Evolutionary conservation across 2,329 filamentous ascomycete species (phyloP), one percentile per base, ranked within the genome.

Genomic region (Sarocladium oryzae): DNA sequence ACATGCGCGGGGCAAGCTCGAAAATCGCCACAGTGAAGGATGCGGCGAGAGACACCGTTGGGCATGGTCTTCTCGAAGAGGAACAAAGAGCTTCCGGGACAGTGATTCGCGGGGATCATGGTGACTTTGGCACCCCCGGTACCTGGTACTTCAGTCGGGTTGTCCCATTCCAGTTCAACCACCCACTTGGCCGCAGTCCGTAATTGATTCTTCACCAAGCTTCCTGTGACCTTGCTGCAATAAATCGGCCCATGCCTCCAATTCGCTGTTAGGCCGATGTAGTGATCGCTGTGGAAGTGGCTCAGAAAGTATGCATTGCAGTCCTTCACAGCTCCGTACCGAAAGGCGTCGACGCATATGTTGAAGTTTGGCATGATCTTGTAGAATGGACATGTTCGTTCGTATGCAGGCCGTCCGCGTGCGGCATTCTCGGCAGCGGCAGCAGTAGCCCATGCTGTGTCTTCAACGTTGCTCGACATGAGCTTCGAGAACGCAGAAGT

Each of bases 211-310:
- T 85, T 84, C 30, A 97, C 89, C 2, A 99, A 76, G 60, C 95
- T 95, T 1, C 81, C 93, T 0, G 93, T 99, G 13, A 96, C 88
- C 58, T 84, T 86, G 63, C 92, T 97, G 72, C 93, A 97, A 62
- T 96, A 99, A 46, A 99, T 97, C 0, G 91, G 92, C 0, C 93
- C 93, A 64, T 99, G 91, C 35, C 75, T 82, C 93, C 93, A 99
- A 28, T 78, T 89, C 7, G 87, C 83, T 10, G 89, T 93, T 10
- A 99, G 72, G 2, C 93, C 93, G 30, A 96, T 84, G 60, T 99
- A 99, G 64, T 99, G 93, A 64, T 99, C 93, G 61, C 90, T 96
- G 67, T 99, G 93, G 58, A 97, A 99, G 64, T 99, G 93, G 60
- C 91, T 96, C 10, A 99, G 77, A 58, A 99, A 99, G 64, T 99